Evolutionary conservation across 345 rosid genomes (phyloP).

Genomic region (Noccaea bulbosa): DNA sequence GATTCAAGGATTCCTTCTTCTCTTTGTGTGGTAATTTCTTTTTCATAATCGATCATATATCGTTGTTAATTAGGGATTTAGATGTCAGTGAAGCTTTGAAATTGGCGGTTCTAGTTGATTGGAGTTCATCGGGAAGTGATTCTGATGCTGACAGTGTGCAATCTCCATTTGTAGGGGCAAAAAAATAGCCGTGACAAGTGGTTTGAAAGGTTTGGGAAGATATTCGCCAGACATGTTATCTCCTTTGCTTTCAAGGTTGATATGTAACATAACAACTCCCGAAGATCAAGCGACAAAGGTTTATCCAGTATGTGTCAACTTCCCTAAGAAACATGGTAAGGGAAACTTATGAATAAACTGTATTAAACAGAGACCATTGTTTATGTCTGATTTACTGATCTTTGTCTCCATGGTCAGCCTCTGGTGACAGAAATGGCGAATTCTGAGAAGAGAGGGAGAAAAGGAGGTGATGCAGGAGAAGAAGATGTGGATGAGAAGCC

Average conservation of each 20-base stretch:
- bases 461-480: constrained; percentile 77
- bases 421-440: constrained; percentile 51
- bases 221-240: not conserved
- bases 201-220: not conserved
- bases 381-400: not conserved
- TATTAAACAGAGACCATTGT: not conserved
- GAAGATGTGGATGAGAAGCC: constrained; percentile 94
- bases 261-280: not conserved
- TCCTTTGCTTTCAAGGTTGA: constrained; percentile 9
- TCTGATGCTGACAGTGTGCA: constrained; percentile 41
- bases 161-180: constrained; percentile 38
- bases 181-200: constrained; percentile 15
- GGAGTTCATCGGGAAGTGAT: constrained; percentile 44
- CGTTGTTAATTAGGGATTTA: no score
- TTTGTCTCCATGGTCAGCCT: constrained; percentile 28
- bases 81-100: no score
- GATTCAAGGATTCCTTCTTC: no score
- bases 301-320: constrained; percentile 38
- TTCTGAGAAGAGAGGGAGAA: constrained; percentile 63
- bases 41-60: no score
- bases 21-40: no score
- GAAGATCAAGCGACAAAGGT: constrained; percentile 76
- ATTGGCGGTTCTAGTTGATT: no score
- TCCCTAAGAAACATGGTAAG: constrained; percentile 38
- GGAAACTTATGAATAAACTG: not conserved